Evolutionary conservation across 306 rosid species (phyloP), one percentile per base, ranked within the genome.

Genomic region (Castanea mollissima): DNA sequence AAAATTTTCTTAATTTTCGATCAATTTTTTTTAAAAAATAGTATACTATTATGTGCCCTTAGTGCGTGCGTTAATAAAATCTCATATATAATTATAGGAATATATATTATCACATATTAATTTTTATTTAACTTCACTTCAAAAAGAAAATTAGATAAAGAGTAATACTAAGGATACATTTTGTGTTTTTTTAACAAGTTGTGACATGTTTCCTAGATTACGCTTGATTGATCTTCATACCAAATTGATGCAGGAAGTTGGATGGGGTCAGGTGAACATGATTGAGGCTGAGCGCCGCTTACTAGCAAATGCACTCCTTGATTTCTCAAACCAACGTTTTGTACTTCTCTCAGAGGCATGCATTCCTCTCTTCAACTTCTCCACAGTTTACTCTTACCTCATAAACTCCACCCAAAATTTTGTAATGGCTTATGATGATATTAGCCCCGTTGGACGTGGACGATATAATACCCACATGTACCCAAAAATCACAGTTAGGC

Each of bases 191-290:
- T 38, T 38, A 38, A 38, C 46, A 38, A 38, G 46, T 38, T 38
- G 46, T 38, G 46, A 38, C 46, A 38, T 38, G 46, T 8, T 38
- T 38, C 46, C 46, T 38, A 38, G 46, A 38, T 38, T 38, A 38
- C 29, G 2, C 23, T 12, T 21, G 65, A 23, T 23, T 3, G 65
- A 75, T 79, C 1, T 83, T 68, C 46, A 38, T 10, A 38, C 21
- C 5, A 32, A 46, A 69, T 13, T 13, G 35, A 76, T 83, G 79
- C 91, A 94, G 97, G 82, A 70, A 82, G 97, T 92, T 15, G 35
- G 57, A 63, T 94, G 98, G 98, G 98, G 98, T 14, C 82, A 89
- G 3, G 87, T 84, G 38, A 94, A 85, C 87, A 94, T 94, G 97
- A 70, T 94, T 1, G 93, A 89, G 81, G 98, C 97, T 0, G 98